These are phyloP conservation scores for Dimargaris cristalligena DNA, from an alignment of 192 early-diverging fungal genomes.

Conservation along the genomic window DNA sequence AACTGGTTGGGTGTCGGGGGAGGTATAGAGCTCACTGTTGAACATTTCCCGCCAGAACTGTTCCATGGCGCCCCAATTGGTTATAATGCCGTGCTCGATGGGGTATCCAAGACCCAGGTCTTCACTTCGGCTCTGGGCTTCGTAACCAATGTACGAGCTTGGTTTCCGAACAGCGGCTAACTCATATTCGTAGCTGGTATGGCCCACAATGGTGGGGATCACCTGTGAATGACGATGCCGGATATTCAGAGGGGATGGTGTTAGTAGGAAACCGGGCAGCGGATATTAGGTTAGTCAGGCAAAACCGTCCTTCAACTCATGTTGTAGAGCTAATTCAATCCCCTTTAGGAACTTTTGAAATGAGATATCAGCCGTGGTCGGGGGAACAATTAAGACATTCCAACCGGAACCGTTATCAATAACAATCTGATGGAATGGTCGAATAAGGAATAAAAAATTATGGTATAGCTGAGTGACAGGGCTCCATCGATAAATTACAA, in stretches of 20 bases:
- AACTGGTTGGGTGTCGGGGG: constrained; percentile 96
- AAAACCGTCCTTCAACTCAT: too few relatives aligned
- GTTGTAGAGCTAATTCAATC: too few relatives aligned
- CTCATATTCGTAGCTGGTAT: constrained; percentile 71
- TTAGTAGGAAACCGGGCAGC: too few relatives aligned
- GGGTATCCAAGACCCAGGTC: constrained; percentile 75
- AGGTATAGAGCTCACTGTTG: constrained; percentile 96
- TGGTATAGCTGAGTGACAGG: too few relatives aligned
- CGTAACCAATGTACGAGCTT: constrained; percentile 80
- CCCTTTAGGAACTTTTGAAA: too few relatives aligned
- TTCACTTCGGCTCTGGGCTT: constrained; percentile 82
- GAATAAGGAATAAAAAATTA: background rate
- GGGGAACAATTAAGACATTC: too few relatives aligned
- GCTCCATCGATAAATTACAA: too few relatives aligned
- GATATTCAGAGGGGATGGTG: too few relatives aligned
- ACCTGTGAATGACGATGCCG: too few relatives aligned
- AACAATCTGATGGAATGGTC: constrained; percentile 39
- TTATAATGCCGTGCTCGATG: constrained; percentile 84
- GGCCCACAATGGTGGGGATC: constrained; percentile 75
- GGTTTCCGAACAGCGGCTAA: constrained; percentile 89
- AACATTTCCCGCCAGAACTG: constrained; percentile 95
- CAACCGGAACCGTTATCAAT: constrained; percentile 87
- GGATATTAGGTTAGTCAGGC: too few relatives aligned
- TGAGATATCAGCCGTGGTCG: too few relatives aligned
- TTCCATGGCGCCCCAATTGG: constrained; percentile 91